Evolutionary conservation across 2,329 filamentous ascomycete genomes (phyloP), one percentile per base, ranked within the genome.

Genomic region (Basipetospora sp.): DNA sequence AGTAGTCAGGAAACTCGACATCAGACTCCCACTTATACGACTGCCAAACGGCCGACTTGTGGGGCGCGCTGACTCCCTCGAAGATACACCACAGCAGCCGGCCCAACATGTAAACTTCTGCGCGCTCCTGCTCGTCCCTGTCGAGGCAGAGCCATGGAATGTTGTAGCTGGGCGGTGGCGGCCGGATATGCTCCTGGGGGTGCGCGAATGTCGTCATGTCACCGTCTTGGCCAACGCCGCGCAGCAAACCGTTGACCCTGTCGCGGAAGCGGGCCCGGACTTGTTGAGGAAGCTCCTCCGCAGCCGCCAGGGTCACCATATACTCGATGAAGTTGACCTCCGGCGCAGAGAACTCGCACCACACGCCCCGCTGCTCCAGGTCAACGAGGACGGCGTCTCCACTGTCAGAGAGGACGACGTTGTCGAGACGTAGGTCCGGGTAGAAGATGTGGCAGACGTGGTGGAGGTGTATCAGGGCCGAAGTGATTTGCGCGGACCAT

Each of bases 91-190:
- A 77, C 33, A 77, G 55, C 18, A 74, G 59, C 28, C 71, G 62
- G 5, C 71, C 72, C 13, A 77, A 63, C 71, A 75, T 74, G 52
- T 74, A 77, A 1, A 74, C 71, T 49, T 72, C 67, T 15, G 71
- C 71, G 0, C 65, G 59, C 46, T 76, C 72, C 44, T 70, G 66
- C 44, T 76, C 71, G 3, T 42, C 42, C 1, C 52, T 50, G 11
- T 56, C 63, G n/a, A 76, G 58, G 37, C 63, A 66, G 4, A 64
- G 57, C 71, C 71, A 77, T 4, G 70, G 55, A 6, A 70, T 54
- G 44, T 74, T 74, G 40, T 30, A 61, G 22, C 36, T 39, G 2
- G 36, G 30, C 15, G 34, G n/a, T n/a, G n/a, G 30, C 4, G n/a
- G 15, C 14, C 34, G 19, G 4, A 29, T 8, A 11, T 39, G 29